Percentiles rank a stretch among this genome's conserved stretches.
phyloP scores from a whole-genome alignment of 768 basidiomycete species.

The Calvatia gigantea region DNA sequence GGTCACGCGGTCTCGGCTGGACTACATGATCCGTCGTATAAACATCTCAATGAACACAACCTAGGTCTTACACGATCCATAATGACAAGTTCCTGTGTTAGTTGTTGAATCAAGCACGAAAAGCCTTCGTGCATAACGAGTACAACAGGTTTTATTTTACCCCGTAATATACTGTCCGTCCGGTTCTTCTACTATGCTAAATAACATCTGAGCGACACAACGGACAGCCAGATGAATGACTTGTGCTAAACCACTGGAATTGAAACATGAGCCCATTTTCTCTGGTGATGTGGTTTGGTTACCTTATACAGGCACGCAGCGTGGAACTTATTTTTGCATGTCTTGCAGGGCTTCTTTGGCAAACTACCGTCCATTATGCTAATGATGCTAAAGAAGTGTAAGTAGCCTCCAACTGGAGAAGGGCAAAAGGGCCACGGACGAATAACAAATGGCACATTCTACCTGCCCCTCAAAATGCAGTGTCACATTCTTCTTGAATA shows the following conservation, averaged over 20 bases:
- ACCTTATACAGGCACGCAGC: constrained; percentile 90
- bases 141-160: too few species aligned
- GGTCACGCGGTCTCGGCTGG: too few species aligned
- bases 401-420: too few species aligned
- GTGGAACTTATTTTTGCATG: constrained; percentile 94
- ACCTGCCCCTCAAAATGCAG: constrained; percentile 94
- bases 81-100: too few species aligned
- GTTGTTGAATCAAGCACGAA: too few species aligned
- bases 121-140: too few species aligned
- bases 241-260: constrained; percentile 80
- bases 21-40: too few species aligned
- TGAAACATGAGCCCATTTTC: not conserved
- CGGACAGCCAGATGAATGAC: constrained; percentile 89
- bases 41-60: too few species aligned
- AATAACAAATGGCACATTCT: constrained; percentile 96
- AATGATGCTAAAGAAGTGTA: constrained; percentile 59
- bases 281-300: not conserved
- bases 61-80: too few species aligned
- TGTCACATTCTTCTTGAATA: constrained; percentile 93
- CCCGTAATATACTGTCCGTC: not conserved
- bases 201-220: constrained; percentile 85
- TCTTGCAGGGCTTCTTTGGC: constrained; percentile 89
- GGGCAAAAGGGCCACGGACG: too few species aligned
- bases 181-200: constrained; percentile 21
- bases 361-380: constrained; percentile 84